Base-by-base conservation (phyloP, 192 early-diverging fungal species). In the Entomortierella chlamydospora region DNA sequence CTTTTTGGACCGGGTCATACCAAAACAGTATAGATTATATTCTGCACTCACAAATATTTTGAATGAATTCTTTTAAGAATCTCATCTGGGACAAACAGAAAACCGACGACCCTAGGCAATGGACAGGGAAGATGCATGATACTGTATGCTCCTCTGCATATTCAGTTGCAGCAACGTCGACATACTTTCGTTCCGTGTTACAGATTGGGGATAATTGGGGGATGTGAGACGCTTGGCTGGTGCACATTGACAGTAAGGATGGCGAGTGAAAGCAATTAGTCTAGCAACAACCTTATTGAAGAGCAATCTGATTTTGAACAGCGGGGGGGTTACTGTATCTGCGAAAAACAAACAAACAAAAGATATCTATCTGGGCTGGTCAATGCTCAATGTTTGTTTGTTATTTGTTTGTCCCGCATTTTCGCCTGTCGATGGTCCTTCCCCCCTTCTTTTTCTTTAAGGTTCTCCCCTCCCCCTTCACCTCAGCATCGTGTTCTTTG, bases 301-400 rank as follows among this genome's bases (percentile, higher is more conserved):
- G 30, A 39, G 33, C 30, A 39, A 33, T 2, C 28, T n/a, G n/a
- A n/a, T n/a, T n/a, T n/a, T n/a, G n/a, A n/a, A n/a, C n/a, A n/a
- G n/a, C n/a, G n/a, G n/a, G 20, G 18, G 52, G 15, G 52, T 12
- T 41, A 41, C 39, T 22, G 28, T 31, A 25, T 25, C 10, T 17
- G 4, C 28, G 8, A 29, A n/a, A 26, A 30, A 29, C 53, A 55
- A 12, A 55, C 8, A 55, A 55, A 28, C 26, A 37, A 10, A 25
- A 22, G 34, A 22, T n/a, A n/a, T n/a, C n/a, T n/a, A n/a, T n/a
- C n/a, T n/a, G 59, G 8, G 51, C 22, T 64, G 62, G 62, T 41
- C 62, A 31, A 64, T 64, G 62, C 62, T 64, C 62, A 22, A n/a
- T 62, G 33, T 28, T 50, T n/a, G n/a, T n/a, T n/a, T n/a, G n/a